These are phyloP conservation scores for Apophysomyces elegans DNA, from an alignment of 371 early-diverging fungal species.

Conservation along the genomic window DNA sequence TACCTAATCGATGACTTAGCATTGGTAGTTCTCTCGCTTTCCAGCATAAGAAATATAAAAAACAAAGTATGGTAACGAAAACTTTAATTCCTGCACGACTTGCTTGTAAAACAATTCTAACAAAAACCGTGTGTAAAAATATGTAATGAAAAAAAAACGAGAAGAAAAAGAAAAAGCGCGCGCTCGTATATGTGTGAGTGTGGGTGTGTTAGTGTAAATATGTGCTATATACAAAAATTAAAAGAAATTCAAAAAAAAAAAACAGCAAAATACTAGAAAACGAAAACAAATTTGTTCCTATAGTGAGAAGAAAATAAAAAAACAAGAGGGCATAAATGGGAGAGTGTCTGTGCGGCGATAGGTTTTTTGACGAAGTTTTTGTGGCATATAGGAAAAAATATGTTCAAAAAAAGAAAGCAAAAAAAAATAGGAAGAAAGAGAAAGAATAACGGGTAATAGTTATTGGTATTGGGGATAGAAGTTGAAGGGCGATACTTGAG, in stretches of 20 bases:
- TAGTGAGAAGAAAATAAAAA: not conserved
- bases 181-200: not conserved
- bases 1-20: slow-evolving; percentile 4
- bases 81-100: slow-evolving; percentile 2
- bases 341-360: not conserved
- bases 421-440: not conserved
- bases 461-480: slow-evolving; percentile 4
- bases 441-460: not conserved
- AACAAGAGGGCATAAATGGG: not conserved
- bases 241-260: not conserved
- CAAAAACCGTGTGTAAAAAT: slow-evolving; percentile 1
- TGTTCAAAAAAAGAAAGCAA: not conserved
- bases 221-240: slow-evolving; percentile 8
- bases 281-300: not conserved
- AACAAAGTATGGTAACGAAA: slow-evolving; percentile 1
- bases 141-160: too few relatives aligned
- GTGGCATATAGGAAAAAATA: slow-evolving; percentile 1
- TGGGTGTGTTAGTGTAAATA: not conserved
- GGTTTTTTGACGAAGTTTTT: not conserved
- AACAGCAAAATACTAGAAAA: not conserved
- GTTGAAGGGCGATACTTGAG: slow-evolving; percentile 1
- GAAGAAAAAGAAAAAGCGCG: not conserved
- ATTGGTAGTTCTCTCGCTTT: not conserved
- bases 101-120: slow-evolving; percentile 1
- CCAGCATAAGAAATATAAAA: not conserved